Conservation (phyloP, 208 protist species). For the Leishmania turanica region DNA sequence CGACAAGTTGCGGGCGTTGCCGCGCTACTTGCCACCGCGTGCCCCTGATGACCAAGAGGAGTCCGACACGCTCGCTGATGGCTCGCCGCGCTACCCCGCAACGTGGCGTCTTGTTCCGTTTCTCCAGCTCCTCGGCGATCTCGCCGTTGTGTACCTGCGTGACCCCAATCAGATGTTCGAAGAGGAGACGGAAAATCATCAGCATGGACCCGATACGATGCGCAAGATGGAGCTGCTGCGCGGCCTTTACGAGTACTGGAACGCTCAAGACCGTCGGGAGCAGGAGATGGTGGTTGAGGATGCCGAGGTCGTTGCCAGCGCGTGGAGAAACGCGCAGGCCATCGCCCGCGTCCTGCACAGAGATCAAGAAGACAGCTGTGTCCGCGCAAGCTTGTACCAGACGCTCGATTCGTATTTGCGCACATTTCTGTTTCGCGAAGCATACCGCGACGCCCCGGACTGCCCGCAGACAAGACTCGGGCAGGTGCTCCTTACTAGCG, state of each 20-base stretch:
- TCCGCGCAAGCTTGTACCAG: constrained; percentile 67
- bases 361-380: constrained; percentile 61
- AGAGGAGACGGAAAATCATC: constrained; percentile 63
- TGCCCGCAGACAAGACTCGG: constrained; percentile 49
- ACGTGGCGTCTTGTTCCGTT: constrained; percentile 31
- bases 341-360: constrained; percentile 43
- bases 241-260: constrained; percentile 81
- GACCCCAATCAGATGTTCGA: constrained; percentile 27
- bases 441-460: constrained; percentile 21
- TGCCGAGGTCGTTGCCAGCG: constrained; percentile 12
- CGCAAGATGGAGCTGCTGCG: constrained; percentile 85
- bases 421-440: constrained; percentile 47
- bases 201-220: constrained; percentile 76
- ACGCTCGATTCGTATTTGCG: constrained; percentile 74
- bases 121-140: constrained; percentile 39
- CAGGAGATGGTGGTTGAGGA: constrained; percentile 56
- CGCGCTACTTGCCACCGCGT: constrained; percentile 37
- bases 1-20: constrained; percentile 32
- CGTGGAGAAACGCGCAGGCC: constrained; percentile 36
- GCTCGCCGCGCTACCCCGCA: constrained; percentile 11
- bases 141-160: constrained; percentile 36
- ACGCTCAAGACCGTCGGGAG: constrained; percentile 73
- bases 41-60: not conserved
- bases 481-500: constrained; percentile 42
- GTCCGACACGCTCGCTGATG: not conserved